These are phyloP conservation scores for Groenewaldozyma tartarivorans DNA, from an alignment of 805 yeast genomes.

Conservation along the genomic window DNA sequence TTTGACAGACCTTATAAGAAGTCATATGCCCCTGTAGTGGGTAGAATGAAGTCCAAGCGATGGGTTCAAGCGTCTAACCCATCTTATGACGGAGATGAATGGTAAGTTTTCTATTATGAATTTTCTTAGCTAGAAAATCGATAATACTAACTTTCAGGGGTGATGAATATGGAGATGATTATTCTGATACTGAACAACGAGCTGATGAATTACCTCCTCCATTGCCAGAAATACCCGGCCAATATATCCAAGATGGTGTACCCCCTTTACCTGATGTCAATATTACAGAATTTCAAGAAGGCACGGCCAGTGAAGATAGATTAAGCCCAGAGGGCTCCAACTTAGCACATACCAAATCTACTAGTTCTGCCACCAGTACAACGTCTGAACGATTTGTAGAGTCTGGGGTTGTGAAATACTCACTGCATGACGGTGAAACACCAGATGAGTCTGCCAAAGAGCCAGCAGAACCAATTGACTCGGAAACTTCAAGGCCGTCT, in stretches of 20 bases:
- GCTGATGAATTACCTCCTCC: slow-evolving; percentile 19
- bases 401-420: slow-evolving; percentile 13
- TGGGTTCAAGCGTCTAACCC: slow-evolving; percentile 28
- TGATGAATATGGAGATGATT: slow-evolving; percentile 22
- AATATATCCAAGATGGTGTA: background rate
- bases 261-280: too few species aligned
- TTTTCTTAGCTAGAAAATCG: slow-evolving; percentile 1
- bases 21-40: slow-evolving; percentile 20
- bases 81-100: slow-evolving; percentile 30
- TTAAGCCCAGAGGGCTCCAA: slow-evolving; percentile 2
- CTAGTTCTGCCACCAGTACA: background rate
- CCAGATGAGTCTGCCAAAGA: slow-evolving; percentile 3
- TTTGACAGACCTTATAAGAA: too few species aligned
- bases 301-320: background rate
- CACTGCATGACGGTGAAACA: slow-evolving; percentile 5
- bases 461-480: slow-evolving; percentile 1
- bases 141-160: slow-evolving; percentile 22
- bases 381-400: slow-evolving; percentile 11
- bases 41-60: slow-evolving; percentile 26
- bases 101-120: slow-evolving; percentile 11
- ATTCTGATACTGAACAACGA: slow-evolving; percentile 15
- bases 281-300: background rate
- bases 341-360: slow-evolving; percentile 7
- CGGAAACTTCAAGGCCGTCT: background rate
- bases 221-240: slow-evolving; percentile 15